Percentiles rank a stretch among this genome's conserved stretches.
phyloP scores from a whole-genome alignment of 768 basidiomycete genomes.

The Suillus cothurnatus region DNA sequence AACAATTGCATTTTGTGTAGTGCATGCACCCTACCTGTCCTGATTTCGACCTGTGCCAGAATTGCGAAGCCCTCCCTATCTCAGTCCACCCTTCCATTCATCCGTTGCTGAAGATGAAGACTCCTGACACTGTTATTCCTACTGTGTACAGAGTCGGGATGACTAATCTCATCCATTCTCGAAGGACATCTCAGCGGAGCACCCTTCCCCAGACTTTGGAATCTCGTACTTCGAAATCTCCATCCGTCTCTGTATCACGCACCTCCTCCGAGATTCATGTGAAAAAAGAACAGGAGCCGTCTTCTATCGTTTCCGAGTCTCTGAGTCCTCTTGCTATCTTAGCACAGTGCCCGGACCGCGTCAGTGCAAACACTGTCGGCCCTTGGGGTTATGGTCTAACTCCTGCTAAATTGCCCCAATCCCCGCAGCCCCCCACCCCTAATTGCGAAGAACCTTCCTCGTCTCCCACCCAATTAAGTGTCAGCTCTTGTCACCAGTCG shows the following conservation, averaged over 20 bases:
- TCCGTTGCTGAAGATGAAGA: conserved; percentile 74
- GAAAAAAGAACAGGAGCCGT: neutral
- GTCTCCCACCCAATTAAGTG: neutral
- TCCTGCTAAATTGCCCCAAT: neutral
- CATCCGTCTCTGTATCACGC: neutral
- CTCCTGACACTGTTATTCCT: conserved; percentile 49
- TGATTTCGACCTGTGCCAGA: conserved; percentile 80
- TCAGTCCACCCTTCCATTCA: conserved; percentile 72
- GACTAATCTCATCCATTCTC: conserved; percentile 7
- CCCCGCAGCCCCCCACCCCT: neutral
- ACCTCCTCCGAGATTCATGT: neutral
- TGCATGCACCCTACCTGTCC: conserved; percentile 80
- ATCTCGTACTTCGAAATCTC: neutral
- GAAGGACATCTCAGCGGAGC: neutral
- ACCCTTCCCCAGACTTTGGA: neutral
- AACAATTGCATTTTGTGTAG: conserved; percentile 36
- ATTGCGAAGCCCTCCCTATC: conserved; percentile 81
- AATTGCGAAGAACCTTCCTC: neutral
- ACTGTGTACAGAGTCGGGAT: conserved; percentile 36
- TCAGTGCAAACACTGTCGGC: neutral
- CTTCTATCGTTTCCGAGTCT: neutral
- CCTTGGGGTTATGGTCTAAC: neutral
- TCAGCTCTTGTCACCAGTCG: too few species aligned
- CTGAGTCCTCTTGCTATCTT: neutral
- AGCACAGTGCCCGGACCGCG: neutral